Evolutionary conservation across 169 alveolate genomes (phyloP).

Genomic region (Plasmodium berghei): DNA sequence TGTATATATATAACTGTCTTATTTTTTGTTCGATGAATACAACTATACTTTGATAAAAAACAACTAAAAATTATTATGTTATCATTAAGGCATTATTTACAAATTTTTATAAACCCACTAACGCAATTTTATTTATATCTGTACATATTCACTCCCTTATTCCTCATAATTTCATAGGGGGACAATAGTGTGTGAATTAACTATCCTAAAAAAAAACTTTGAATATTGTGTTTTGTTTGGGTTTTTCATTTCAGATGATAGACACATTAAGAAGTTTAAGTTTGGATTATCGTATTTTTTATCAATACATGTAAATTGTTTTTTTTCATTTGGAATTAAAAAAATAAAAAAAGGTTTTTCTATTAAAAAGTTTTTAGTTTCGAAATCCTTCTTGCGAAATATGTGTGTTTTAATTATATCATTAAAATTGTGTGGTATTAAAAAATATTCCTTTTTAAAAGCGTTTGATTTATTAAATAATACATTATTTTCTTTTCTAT

Average conservation of each 20-base stretch:
- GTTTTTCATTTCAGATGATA: slow-evolving; percentile 73
- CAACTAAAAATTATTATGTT: too few species aligned
- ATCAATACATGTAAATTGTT: slow-evolving; percentile 21
- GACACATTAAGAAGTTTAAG: slow-evolving; percentile 45
- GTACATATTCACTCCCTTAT: not conserved
- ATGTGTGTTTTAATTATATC: slow-evolving; percentile 68
- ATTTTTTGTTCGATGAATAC: too few species aligned
- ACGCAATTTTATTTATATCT: not conserved
- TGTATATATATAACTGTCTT: too few species aligned
- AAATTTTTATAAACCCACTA: too few species aligned
- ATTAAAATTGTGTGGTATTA: slow-evolving; percentile 68
- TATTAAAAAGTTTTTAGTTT: slow-evolving; percentile 56
- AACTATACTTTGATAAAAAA: too few species aligned
- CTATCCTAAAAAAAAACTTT: slow-evolving; percentile 59
- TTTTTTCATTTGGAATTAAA: slow-evolving; percentile 73
- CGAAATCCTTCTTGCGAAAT: slow-evolving; percentile 52
- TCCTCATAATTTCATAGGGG: slow-evolving; percentile 19
- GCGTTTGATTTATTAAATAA: slow-evolving; percentile 7
- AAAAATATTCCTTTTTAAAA: slow-evolving; percentile 42
- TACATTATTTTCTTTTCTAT: not conserved
- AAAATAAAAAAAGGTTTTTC: slow-evolving; percentile 74
- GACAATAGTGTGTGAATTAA: slow-evolving; percentile 51
- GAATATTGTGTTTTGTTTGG: slow-evolving; percentile 31
- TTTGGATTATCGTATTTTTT: slow-evolving; percentile 10
- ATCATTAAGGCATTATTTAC: too few species aligned